phyloP scores from a whole-genome alignment of 257 asterid species.

The Petunia secreta region DNA sequence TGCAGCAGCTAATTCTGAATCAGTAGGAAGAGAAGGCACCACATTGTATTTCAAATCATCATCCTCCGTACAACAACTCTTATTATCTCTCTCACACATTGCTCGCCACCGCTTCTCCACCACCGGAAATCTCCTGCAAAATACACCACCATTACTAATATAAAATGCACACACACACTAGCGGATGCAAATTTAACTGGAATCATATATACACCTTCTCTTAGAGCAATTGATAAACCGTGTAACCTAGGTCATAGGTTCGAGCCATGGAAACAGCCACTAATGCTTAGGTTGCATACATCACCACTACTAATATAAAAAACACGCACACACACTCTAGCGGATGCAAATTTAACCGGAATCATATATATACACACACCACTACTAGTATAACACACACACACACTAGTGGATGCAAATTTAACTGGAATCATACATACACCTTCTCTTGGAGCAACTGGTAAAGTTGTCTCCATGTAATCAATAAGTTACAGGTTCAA shows the following conservation, averaged over 20 bases:
- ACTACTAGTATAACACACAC: background rate
- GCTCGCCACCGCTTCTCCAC: constrained; percentile 93
- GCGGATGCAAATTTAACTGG: too few relatives aligned
- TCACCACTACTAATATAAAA: background rate
- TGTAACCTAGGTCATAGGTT: too few relatives aligned
- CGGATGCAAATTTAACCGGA: too few relatives aligned
- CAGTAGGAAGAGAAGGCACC: constrained; percentile 54
- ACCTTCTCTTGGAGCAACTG: too few relatives aligned
- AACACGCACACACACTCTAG: background rate
- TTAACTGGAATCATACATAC: too few relatives aligned
- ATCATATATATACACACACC: background rate
- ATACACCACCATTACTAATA: background rate
- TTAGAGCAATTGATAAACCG: too few relatives aligned
- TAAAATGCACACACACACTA: background rate
- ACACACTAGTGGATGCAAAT: background rate
- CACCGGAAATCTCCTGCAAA: constrained; percentile 82
- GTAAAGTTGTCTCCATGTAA: too few relatives aligned
- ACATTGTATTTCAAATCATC: constrained; percentile 38
- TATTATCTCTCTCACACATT: constrained; percentile 55
- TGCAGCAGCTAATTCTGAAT: constrained; percentile 75
- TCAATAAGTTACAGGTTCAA: too few relatives aligned
- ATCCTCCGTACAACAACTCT: constrained; percentile 18
- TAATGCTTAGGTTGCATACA: too few relatives aligned
- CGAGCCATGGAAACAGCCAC: too few relatives aligned
- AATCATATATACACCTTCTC: too few relatives aligned